Percentiles rank a stretch among this genome's conserved stretches.
Evolutionary conservation across 305 asterid genomes (phyloP).

Genomic region (Fraxinus albicans): DNA sequence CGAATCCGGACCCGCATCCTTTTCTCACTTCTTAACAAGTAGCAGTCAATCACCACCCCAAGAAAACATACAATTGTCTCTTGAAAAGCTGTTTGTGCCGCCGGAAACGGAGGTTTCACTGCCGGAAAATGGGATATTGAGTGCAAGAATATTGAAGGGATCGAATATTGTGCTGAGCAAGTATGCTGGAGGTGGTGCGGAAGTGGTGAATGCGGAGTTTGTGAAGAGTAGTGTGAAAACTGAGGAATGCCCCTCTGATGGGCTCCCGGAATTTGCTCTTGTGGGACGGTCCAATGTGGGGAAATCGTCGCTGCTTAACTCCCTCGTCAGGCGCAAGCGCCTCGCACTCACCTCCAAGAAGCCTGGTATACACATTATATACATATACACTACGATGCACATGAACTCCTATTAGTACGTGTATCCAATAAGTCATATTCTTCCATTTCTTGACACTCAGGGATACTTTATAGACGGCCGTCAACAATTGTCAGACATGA

Average conservation of each 20-base stretch:
- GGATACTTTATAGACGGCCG: not conserved
- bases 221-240: constrained; percentile 86
- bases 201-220: constrained; percentile 72
- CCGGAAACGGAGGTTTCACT: constrained; percentile 73
- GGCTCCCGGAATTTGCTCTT: constrained; percentile 84
- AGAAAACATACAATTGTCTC: constrained; percentile 43
- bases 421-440: not conserved
- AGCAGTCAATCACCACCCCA: constrained; percentile 30
- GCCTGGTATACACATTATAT: constrained; percentile 54
- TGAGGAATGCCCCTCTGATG: constrained; percentile 81
- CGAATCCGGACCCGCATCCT: constrained; percentile 28
- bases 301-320: constrained; percentile 85
- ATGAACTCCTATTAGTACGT: not conserved
- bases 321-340: constrained; percentile 77
- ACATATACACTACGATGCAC: not conserved
- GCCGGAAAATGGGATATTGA: constrained; percentile 34
- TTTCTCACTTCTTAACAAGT: constrained; percentile 54
- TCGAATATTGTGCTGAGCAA: constrained; percentile 91
- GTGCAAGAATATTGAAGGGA: constrained; percentile 78
- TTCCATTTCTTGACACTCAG: not conserved
- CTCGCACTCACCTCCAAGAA: constrained; percentile 96
- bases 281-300: constrained; percentile 98
- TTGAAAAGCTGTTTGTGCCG: constrained; percentile 73
- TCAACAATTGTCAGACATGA: not conserved
- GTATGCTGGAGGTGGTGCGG: constrained; percentile 71